These are phyloP conservation scores for Cladorrhinum sp. DNA, from an alignment of 2,329 filamentous ascomycete genomes.

Conservation along the genomic window DNA sequence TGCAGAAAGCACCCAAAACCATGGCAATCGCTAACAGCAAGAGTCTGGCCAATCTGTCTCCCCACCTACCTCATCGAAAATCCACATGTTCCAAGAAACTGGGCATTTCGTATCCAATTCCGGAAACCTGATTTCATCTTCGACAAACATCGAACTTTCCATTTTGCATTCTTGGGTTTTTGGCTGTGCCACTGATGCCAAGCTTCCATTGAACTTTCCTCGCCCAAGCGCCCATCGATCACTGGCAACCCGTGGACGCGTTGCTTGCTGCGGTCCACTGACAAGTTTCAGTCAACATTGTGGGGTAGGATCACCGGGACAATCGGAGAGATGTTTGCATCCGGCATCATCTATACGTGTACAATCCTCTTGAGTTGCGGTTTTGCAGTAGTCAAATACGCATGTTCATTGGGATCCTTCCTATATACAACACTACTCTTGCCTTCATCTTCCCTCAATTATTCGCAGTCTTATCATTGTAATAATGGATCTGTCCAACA, in stretches of 20 bases:
- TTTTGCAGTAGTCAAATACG: neutral
- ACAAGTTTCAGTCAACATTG: neutral
- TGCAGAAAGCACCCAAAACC: neutral
- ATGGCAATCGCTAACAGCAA: neutral
- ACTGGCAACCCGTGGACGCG: neutral
- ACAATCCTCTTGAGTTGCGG: too few relatives aligned
- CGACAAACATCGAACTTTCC: neutral
- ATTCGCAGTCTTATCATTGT: constrained; percentile 30
- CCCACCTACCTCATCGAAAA: too few relatives aligned
- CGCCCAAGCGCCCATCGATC: neutral
- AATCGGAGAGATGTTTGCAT: constrained; percentile 1
- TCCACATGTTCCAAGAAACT: neutral
- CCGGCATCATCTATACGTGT: too few relatives aligned
- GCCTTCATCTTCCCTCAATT: constrained; percentile 11
- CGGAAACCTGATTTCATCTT: neutral
- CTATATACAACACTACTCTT: neutral
- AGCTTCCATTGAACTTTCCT: neutral
- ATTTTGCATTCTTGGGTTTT: neutral
- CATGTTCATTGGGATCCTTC: neutral
- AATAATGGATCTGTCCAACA: constrained; percentile 25
- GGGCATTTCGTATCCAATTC: neutral
- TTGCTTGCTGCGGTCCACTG: neutral
- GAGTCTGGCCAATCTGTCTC: too few relatives aligned
- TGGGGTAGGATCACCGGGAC: neutral
- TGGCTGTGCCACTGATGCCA: neutral